Base-by-base conservation (phyloP, 768 basidiomycete species). In the Coprinopsis strossmayeri region DNA sequence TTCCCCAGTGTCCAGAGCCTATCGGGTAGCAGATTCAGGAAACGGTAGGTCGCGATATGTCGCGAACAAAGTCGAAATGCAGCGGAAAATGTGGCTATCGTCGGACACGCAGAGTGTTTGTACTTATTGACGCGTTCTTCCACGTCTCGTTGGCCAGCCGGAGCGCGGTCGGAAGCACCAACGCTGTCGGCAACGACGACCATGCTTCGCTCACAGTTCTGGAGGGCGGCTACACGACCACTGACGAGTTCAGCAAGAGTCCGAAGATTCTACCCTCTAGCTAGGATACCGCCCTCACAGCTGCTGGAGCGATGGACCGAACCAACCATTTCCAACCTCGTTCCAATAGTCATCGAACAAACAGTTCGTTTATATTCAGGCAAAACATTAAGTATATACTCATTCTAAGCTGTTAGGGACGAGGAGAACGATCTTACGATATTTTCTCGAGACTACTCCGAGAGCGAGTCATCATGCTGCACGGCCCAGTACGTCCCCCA, bases 401-500 rank as follows among this genome's bases (percentile, higher is more conserved):
- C 25, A 51, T 49, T 37, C 20, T 18, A 42, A 25, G 20, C 27
- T 27, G 44, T 45, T 55, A 90, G 87, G 87, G 86, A 39, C 77
- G 90, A 58, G 89, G 90, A 11, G 91, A 91, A 65, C 76, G 90
- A 30, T 90, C 88, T 23, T 95, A 96, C 69, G 94, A 97, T 61
- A 96, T 98, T 49, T 98, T 92, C 68, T 97, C 94, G 30, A 80
- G 95, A 18, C 75, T 98, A 42, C 73, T 98, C 32, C 75, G 91
- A 54, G 95, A 98, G 62, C 79, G 95, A 43, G 94, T 97, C 28
- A 89, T 98, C 57, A 96, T 97, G 84, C 75, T 97, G 30, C 87
- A 89, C 58, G 94, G 93, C 17, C 87, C 92, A 13, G 94, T 94
- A 61, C 57, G 83, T 72, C 28, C 15, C 9, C 11, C 12, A n/a